These are phyloP conservation scores for Ascochyta pisi DNA, from an alignment of 2,329 filamentous ascomycete genomes.

Conservation along the genomic window DNA sequence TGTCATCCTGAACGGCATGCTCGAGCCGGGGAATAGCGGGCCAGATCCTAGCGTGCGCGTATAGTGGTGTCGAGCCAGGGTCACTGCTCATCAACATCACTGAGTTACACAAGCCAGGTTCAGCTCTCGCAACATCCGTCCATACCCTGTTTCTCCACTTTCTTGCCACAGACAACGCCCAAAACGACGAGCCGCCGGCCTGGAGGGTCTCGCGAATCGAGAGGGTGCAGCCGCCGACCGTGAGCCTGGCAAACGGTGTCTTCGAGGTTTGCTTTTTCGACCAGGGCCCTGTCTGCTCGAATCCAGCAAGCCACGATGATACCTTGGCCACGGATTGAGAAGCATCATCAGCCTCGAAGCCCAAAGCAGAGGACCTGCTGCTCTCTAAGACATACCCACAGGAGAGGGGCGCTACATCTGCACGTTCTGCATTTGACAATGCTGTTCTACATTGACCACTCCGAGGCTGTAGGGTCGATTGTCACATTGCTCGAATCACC, in stretches of 20 bases:
- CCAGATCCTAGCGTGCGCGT: conserved; percentile 9
- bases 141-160: conserved; percentile 14
- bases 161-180: conserved; percentile 19
- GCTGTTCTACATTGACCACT: conserved; percentile 31
- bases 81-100: conserved; percentile 5
- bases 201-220: conserved; percentile 23
- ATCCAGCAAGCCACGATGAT: conserved; percentile 32
- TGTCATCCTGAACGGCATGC: conserved; percentile 6
- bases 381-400: conserved; percentile 15
- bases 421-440: conserved; percentile 37
- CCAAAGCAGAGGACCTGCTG: conserved; percentile 18
- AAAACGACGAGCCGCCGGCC: conserved; percentile 27
- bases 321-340: conserved; percentile 31
- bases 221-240: conserved; percentile 31
- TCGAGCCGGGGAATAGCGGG: conserved; percentile 28
- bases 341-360: conserved; percentile 20
- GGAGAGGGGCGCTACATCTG: conserved; percentile 17
- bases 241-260: conserved; percentile 32
- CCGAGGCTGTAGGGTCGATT: conserved; percentile 12
- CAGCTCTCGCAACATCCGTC: neutral
- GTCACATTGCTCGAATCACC: conserved; percentile 25
- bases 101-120: conserved; percentile 14
- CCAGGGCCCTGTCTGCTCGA: conserved; percentile 2
- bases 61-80: neutral
- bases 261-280: conserved; percentile 25